Evolutionary conservation across 2,329 filamentous ascomycete species (phyloP).

Genomic region (Aspergillus vadensis): DNA sequence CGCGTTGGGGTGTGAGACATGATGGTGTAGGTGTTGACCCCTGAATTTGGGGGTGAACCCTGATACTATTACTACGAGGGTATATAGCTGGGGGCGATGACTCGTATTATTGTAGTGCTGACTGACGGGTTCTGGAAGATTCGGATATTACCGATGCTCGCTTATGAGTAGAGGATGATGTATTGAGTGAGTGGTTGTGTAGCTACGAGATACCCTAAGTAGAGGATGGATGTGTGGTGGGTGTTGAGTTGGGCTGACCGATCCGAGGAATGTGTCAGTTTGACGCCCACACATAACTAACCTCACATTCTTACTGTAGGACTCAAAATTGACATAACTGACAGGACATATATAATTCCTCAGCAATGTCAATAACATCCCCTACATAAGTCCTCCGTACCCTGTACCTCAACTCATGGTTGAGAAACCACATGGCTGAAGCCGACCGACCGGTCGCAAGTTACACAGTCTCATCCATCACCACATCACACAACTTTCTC

Average conservation of each 20-base stretch:
- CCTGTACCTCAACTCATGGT: too few relatives aligned
- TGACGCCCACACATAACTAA: background rate
- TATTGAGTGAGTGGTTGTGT: too few relatives aligned
- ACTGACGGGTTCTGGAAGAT: constrained; percentile 1
- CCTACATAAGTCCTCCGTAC: too few relatives aligned
- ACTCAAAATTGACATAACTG: too few relatives aligned
- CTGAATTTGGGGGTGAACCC: background rate
- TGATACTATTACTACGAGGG: background rate
- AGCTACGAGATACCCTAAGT: background rate
- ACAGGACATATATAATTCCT: too few relatives aligned
- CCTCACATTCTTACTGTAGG: too few relatives aligned
- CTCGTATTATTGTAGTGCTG: background rate
- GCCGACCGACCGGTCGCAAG: too few relatives aligned
- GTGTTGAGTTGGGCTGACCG: background rate
- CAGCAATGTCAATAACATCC: too few relatives aligned
- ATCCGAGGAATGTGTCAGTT: background rate
- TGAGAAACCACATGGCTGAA: too few relatives aligned
- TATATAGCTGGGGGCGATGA: background rate
- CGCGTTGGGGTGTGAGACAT: background rate
- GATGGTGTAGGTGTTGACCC: background rate
- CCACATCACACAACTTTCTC: too few relatives aligned
- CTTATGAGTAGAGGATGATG: background rate
- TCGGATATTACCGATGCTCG: background rate
- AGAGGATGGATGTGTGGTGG: too few relatives aligned
- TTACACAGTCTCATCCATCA: too few relatives aligned